Conservation (phyloP, 2,329 filamentous ascomycete genomes). For the Chaetomiaceae sp. region DNA sequence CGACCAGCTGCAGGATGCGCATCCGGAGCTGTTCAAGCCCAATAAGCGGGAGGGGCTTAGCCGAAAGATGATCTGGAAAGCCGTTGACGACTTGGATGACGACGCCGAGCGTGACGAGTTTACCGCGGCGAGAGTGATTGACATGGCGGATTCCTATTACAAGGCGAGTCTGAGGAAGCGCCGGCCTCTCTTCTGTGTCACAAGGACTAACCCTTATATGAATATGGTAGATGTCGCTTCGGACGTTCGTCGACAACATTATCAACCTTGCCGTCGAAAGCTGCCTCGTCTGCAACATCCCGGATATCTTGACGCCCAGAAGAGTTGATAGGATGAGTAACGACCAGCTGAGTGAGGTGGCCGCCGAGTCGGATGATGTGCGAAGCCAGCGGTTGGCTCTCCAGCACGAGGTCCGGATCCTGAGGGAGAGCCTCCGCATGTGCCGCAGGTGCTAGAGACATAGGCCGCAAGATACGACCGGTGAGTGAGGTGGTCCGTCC, state of each 20-base stretch:
- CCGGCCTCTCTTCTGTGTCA: no score
- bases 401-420: constrained; percentile 10
- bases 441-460: constrained; percentile 20
- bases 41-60: not conserved
- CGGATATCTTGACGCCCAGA: constrained; percentile 35
- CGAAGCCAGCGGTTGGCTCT: constrained; percentile 11
- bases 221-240: constrained; percentile 33
- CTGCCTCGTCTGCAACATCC: constrained; percentile 38
- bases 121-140: constrained; percentile 35
- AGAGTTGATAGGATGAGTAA: constrained; percentile 32
- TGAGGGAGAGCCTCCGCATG: constrained; percentile 15
- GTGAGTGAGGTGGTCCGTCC: no score
- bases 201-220: no score
- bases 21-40: not conserved
- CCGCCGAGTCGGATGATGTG: constrained; percentile 28
- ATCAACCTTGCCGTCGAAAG: constrained; percentile 44
- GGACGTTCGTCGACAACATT: constrained; percentile 43
- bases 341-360: constrained; percentile 25
- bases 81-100: not conserved
- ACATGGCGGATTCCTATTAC: constrained; percentile 22
- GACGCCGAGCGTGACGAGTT: constrained; percentile 24
- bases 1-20: not conserved
- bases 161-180: constrained; percentile 7
- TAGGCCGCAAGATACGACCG: constrained; percentile 2
- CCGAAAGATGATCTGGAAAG: not conserved